Conservation (phyloP, 1,284 basidiomycete species). For the Ustilago xerochloae region DNA sequence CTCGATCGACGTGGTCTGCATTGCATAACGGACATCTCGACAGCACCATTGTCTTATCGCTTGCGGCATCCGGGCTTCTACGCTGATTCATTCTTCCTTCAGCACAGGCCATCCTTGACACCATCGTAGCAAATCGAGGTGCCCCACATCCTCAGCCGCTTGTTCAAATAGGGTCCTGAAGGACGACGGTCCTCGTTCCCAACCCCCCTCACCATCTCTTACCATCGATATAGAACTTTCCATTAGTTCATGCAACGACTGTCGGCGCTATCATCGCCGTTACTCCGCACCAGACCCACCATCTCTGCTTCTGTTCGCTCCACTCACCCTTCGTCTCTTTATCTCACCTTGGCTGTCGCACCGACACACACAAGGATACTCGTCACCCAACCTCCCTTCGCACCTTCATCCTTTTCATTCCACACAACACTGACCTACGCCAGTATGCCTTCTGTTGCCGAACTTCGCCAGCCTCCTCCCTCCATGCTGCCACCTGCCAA, state of each 20-base stretch:
- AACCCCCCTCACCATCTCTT: background rate
- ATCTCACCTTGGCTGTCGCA: background rate
- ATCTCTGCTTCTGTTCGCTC: background rate
- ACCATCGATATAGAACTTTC: constrained; percentile 1
- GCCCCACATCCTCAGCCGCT: background rate
- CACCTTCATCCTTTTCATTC: background rate
- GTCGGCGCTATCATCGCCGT: constrained; percentile 32
- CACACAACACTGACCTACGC: constrained; percentile 1
- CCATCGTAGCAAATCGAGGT: no score
- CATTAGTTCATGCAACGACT: constrained; percentile 30
- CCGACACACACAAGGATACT: background rate
- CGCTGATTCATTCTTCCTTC: constrained; percentile 16
- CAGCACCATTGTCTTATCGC: background rate
- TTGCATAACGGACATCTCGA: background rate
- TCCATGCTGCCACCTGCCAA: constrained; percentile 45
- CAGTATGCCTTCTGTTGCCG: constrained; percentile 51
- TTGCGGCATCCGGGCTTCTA: background rate
- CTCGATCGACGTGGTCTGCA: constrained; percentile 22
- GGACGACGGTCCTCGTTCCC: background rate
- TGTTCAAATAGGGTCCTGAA: background rate
- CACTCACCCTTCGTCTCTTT: background rate
- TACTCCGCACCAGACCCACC: background rate
- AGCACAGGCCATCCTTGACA: constrained; percentile 7
- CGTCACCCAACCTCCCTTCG: background rate
- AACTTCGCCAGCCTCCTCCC: constrained; percentile 26